Evolutionary conservation across 352 stramenopile species (phyloP), one percentile per base, ranked within the genome.

Genomic region (Phytophthora citrophthora): DNA sequence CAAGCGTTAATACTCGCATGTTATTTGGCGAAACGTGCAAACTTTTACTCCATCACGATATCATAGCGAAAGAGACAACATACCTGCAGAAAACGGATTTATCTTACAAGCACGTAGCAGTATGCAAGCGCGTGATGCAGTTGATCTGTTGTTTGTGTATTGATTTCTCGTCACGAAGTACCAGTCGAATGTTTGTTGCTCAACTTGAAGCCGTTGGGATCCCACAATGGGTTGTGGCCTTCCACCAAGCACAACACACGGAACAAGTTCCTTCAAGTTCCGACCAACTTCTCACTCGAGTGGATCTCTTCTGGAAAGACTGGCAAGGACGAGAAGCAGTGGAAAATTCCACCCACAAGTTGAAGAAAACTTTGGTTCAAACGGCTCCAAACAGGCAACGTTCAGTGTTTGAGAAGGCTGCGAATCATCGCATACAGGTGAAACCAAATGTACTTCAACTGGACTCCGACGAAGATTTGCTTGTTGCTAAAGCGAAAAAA

Each of bases 41-140:
- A 43, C 54, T 72, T 12, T 1, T 70, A 11, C 1, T 75, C 15
- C 43, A 64, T 34, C 43, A 70, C 18, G 24, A 66, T 11, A 52
- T 62, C 9, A 67, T 72, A 24, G 29, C 46, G 9, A 71, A 61
- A 56, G 62, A 71, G 31, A 54, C 68, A 2, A 13, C 29, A 9
- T 53, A 29, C 20, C n/a, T 73, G 31, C 63, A 49, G 24, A 57
- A 58, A 49, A 24, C 15, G 12, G 44, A 12, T 5, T 26, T 39
- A 5, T 29, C 7, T 32, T 15, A 20, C 3, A 70, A 69, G 4
- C 40, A 53, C 12, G 20, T 67, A 20, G 64, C 64, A 5, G 58
- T 67, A 8, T 59, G 68, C 9, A 84, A 81, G 32, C 72, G 75
- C 12, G 24, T 75, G 1, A 60, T 84, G 24, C 75, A 81, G 48